Evolutionary conservation across 257 asterid genomes (phyloP), one percentile per base, ranked within the genome.

Genomic region (Capsicum rhomboideum): DNA sequence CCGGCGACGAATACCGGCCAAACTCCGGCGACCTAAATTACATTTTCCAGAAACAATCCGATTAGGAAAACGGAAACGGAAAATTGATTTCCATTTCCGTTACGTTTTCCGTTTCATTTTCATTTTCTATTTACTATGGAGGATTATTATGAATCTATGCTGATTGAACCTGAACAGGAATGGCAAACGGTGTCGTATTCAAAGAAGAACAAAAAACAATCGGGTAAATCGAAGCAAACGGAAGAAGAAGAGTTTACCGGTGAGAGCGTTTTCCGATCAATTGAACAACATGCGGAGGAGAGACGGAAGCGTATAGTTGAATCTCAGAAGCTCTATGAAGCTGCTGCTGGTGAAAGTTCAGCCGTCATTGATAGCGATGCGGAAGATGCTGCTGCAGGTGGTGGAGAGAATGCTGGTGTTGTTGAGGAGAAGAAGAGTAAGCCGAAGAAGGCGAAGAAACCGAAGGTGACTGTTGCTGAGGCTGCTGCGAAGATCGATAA

Each of bases 401-500:
- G 59, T 53, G 87, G 28, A 26, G 86, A 85, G 80, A 83, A 84
- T 80, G 89, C 69, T 28, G 87, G 50, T 17, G 79, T 14, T 12
- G 85, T 56, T 34, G 40, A 34, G 69, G 89, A 72, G 86, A 89
- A 89, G 85, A 87, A 86, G 80, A 64, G 37, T 17, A 85, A 87
- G 85, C 74, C 80, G 12, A 85, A 88, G 87, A 90, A 88, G 85
- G 85, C 78, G 4, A 90, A 88, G 87, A 90, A 90, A 83, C 86
- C 87, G 20, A 90, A 88, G 86, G 86, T 90, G 37, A 83, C 91
- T 9, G 89, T 90, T 23, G 63, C 87, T 26, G 91, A 90, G 49
- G 92, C 92, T 17, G 91, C 92, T 4, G 83, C 79, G 0, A 85
- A 88, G 90, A 78, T 90, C n/a, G 89, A 90, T 26, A 82, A 82